Percentiles rank a stretch among this genome's conserved stretches.
phyloP scores from a whole-genome alignment of 2,329 filamentous ascomycete genomes.

The Diaporthe sp. region DNA sequence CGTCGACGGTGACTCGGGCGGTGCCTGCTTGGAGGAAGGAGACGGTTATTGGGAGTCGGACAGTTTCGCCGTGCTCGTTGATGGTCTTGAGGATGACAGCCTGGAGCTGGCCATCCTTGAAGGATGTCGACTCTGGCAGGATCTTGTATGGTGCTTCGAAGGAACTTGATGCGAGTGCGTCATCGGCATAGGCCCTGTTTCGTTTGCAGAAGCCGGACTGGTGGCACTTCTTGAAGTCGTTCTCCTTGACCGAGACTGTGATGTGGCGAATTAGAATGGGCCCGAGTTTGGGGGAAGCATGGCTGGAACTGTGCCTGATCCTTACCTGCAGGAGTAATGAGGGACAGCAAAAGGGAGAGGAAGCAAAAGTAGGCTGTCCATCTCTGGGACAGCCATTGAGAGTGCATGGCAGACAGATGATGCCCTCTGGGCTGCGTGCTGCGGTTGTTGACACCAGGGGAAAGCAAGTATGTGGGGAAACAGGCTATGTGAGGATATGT shows the following conservation, averaged over 20 bases:
- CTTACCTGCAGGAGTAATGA: conserved; percentile 75
- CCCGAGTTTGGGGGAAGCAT: not conserved
- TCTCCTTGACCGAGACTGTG: conserved; percentile 86
- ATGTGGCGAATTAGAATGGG: not conserved
- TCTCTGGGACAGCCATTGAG: conserved; percentile 58
- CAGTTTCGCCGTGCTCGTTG: conserved; percentile 71
- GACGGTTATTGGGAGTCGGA: conserved; percentile 84
- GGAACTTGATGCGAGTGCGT: conserved; percentile 70
- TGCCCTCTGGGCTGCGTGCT: conserved; percentile 19
- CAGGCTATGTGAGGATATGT: conserved; percentile 39
- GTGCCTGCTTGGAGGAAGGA: conserved; percentile 92
- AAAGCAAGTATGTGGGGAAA: conserved; percentile 1
- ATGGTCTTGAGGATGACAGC: conserved; percentile 86
- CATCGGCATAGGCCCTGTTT: conserved; percentile 90
- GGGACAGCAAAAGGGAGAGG: conserved; percentile 65
- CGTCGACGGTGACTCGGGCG: conserved; percentile 88
- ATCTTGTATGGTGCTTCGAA: conserved; percentile 88
- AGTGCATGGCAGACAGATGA: conserved; percentile 30
- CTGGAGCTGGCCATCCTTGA: conserved; percentile 83
- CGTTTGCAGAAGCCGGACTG: conserved; percentile 98
- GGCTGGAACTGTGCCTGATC: not conserved
- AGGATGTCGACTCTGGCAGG: conserved; percentile 74
- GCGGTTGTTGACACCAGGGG: conserved; percentile 23
- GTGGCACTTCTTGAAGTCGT: conserved; percentile 96
- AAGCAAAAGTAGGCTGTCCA: conserved; percentile 75